Base-by-base conservation (phyloP, 169 alveolate genomes). In the Eimeria acervulina region DNA sequence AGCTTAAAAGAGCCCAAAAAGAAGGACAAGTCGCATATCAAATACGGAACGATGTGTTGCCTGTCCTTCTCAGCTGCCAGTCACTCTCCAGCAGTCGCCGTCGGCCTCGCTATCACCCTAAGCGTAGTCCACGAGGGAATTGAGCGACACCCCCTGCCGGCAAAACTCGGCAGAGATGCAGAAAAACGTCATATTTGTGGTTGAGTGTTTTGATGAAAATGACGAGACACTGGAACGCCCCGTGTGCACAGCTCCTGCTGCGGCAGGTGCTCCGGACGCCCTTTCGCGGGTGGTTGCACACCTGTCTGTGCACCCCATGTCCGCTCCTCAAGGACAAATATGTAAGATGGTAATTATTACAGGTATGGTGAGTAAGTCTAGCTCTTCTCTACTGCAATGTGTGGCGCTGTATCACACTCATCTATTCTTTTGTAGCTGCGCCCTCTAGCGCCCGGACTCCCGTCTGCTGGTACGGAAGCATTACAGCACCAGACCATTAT, bases 201-300 rank as follows among this genome's bases (percentile, higher is more conserved):
- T 84, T 84, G 52, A 52, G 76, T 38, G 47, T 28, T 38, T 44
- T 33, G 44, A 19, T 84, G 70, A 84, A 84, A 52, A 38, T 55
- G 92, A 66, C 63, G 88, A 42, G 66, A 78, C 59, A 42, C 17
- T 78, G 23, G 44, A 13, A 17, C 88, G 66, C 38, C 88, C 26
- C 88, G 40, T 78, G 88, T 78, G 88, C 88, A 78, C 83, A 66
- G 66, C 88, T 78, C 68, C 88, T 78, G 88, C 88, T 44, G 88
- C 88, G 88, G 88, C 88, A 78, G 88, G 88, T 78, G 88, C 88
- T 78, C 88, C 88, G 88, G 59, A 42, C 66, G 88, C 88, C 88
- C 63, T 78, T 78, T 78, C 88, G 88, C 59, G 66, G 88, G 88
- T 78, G 66, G 88, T 28, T 78, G 88, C 88, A 78, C 88, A 42